Evolutionary conservation across 768 basidiomycete genomes (phyloP).

Genomic region (Gymnopilus junonius): DNA sequence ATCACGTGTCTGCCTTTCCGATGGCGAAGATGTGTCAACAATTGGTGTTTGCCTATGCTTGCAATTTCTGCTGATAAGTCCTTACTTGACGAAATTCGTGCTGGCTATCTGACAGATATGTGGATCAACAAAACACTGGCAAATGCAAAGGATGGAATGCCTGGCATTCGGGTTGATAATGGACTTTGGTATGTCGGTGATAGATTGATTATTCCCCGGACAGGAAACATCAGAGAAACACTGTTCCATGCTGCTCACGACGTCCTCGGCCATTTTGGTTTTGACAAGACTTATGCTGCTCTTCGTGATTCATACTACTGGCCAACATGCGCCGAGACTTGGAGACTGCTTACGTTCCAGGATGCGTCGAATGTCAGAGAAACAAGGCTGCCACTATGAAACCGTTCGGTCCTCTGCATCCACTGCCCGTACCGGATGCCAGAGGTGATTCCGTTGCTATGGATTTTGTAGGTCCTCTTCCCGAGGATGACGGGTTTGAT

Average conservation of each 20-base stretch:
- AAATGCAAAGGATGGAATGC: background rate
- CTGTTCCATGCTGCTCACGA: too few species aligned
- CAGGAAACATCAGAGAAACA: too few species aligned
- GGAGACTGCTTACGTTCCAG: constrained; percentile 33
- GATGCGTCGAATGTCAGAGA: constrained; percentile 34
- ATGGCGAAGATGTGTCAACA: too few species aligned
- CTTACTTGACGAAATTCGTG: background rate
- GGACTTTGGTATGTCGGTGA: constrained; percentile 27
- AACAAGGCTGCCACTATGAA: constrained; percentile 35
- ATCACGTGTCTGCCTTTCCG: too few species aligned
- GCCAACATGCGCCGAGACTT: too few species aligned
- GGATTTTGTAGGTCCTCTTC: too few species aligned
- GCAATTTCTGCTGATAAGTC: too few species aligned
- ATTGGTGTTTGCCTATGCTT: too few species aligned
- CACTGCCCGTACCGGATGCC: constrained; percentile 37
- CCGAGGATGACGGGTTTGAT: too few species aligned
- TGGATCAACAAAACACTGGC: background rate
- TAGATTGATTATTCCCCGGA: constrained; percentile 32
- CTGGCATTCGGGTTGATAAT: constrained; percentile 21
- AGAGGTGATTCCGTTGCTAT: constrained; percentile 35
- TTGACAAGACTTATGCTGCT: too few species aligned
- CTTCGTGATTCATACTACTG: constrained; percentile 31
- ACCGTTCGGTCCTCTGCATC: constrained; percentile 33
- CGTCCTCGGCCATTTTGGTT: too few species aligned
- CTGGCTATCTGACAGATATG: background rate